Evolutionary conservation across 2,329 filamentous ascomycete species (phyloP), one percentile per base, ranked within the genome.

Genomic region (Trichoderma koningii): DNA sequence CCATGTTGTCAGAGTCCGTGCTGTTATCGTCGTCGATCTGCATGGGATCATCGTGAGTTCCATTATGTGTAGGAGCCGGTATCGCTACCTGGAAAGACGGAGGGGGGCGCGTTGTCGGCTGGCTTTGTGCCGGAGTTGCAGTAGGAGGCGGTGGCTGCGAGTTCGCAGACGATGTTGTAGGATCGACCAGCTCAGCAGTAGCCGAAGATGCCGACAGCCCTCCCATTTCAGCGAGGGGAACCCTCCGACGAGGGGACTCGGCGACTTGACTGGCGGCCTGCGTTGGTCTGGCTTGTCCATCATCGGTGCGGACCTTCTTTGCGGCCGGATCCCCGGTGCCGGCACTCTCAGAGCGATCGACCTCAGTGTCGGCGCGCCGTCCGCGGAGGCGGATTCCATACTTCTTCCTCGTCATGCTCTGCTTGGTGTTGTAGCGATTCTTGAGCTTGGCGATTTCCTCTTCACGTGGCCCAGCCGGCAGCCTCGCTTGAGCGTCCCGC

Each of bases 401-500:
- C 66, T 81, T 85, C 71, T 85, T 86, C 14, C 85, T 80, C 3
- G 85, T 82, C n/a, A 78, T 78, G 61, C 82, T 85, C 71, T 85
- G 83, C 64, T 83, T 85, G 3, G 83, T 85, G 50, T 81, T 81
- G 68, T 83, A 84, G 3, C 79, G 79, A 67, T 86, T 86, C 47
- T 80, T 80, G 1, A 86, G 69, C 10, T 76, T 79, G 0, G 78
- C 76, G 0, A 85, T 59, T 53, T 68, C 66, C 68, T 75, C 56
- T 70, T 75, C 67, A 70, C 71, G 48, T 65, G 73, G 69, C 2
- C 75, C 72, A 44, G 81, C 76, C 0, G 70, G 63, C 10, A 83
- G 74, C 3, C 45, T 21, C 64, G 78, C 75, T 0, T 80, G 81
- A 15, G 80, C 76, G 7, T 73, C 76, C 1, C 5, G 23, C 69